Conservation (phyloP, 352 stramenopile genomes). For the Phytopythium sindhum region DNA sequence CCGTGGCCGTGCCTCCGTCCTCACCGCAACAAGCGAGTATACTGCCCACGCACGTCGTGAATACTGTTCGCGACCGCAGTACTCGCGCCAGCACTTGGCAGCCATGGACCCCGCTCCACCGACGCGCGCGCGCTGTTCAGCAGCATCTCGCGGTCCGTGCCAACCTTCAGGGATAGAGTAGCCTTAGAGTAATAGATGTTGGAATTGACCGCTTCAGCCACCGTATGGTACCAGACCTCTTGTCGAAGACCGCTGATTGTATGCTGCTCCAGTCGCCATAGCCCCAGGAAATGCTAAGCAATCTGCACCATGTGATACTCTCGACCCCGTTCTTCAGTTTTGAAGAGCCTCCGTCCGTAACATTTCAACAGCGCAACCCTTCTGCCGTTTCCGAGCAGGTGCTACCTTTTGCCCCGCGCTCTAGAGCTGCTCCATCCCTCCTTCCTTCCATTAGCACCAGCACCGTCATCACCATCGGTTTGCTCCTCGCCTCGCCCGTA, state of each 20-base stretch:
- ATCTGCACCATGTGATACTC: no score
- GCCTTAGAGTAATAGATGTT: neutral
- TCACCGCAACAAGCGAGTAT: neutral
- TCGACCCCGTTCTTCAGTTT: no score
- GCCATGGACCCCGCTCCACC: slow-evolving; percentile 5
- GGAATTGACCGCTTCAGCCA: neutral
- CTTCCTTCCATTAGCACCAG: neutral
- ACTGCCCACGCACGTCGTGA: neutral
- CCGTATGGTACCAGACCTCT: neutral
- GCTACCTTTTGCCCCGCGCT: neutral
- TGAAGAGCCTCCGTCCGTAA: no score
- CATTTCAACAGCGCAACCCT: neutral
- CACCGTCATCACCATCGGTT: neutral
- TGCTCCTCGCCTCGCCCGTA: slow-evolving; percentile 26
- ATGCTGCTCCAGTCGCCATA: no score
- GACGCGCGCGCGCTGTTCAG: neutral
- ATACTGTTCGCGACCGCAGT: neutral
- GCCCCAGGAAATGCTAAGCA: no score
- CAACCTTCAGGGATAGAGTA: neutral
- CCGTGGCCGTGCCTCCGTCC: neutral
- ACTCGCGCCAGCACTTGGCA: neutral
- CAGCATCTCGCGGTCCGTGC: neutral
- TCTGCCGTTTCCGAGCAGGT: neutral
- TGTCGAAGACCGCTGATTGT: no score
- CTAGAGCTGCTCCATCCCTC: neutral